A percentile compares a stretch with the other conserved stretches of the same genome.
These are phyloP conservation scores for Uronychia setigera DNA, from an alignment of 73 alveolate species.

Conservation along the genomic window DNA sequence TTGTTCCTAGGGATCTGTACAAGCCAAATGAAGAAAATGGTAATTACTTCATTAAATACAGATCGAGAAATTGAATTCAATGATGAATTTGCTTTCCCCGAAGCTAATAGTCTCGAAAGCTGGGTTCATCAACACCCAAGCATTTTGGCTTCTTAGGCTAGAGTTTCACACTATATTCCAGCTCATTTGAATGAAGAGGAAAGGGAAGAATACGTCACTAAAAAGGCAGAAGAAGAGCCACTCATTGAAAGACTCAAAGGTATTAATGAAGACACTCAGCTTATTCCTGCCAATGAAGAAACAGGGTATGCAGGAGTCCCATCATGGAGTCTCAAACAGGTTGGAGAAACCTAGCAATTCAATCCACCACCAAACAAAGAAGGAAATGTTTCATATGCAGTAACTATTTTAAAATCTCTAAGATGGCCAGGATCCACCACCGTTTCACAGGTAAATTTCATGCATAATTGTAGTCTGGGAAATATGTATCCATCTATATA, in stretches of 20 bases:
- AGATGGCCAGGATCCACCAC: slow-evolving; percentile 98
- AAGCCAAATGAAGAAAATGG: slow-evolving; percentile 77
- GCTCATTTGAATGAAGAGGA: slow-evolving; percentile 71
- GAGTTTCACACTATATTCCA: slow-evolving; percentile 84
- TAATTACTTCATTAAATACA: background rate
- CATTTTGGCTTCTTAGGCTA: slow-evolving; percentile 76
- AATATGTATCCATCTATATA: slow-evolving; percentile 78
- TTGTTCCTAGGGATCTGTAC: slow-evolving; percentile 87
- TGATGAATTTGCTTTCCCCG: slow-evolving; percentile 79
- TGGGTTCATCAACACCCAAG: slow-evolving; percentile 93
- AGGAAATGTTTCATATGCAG: slow-evolving; percentile 84
- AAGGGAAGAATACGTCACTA: slow-evolving; percentile 73
- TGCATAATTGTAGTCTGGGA: slow-evolving; percentile 40
- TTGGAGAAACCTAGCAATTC: slow-evolving; percentile 83
- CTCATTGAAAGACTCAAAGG: slow-evolving; percentile 63
- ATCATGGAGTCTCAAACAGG: slow-evolving; percentile 72
- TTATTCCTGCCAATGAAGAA: slow-evolving; percentile 25
- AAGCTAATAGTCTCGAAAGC: slow-evolving; percentile 72
- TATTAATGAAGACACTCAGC: slow-evolving; percentile 59
- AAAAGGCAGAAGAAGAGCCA: slow-evolving; percentile 72
- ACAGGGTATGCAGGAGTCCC: slow-evolving; percentile 27
- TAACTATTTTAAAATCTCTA: slow-evolving; percentile 75
- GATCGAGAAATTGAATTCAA: slow-evolving; percentile 67
- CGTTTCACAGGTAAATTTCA: slow-evolving; percentile 57
- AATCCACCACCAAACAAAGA: slow-evolving; percentile 73